phyloP scores from a whole-genome alignment of 345 rosid genomes.

The Eucalyptus regnans region DNA sequence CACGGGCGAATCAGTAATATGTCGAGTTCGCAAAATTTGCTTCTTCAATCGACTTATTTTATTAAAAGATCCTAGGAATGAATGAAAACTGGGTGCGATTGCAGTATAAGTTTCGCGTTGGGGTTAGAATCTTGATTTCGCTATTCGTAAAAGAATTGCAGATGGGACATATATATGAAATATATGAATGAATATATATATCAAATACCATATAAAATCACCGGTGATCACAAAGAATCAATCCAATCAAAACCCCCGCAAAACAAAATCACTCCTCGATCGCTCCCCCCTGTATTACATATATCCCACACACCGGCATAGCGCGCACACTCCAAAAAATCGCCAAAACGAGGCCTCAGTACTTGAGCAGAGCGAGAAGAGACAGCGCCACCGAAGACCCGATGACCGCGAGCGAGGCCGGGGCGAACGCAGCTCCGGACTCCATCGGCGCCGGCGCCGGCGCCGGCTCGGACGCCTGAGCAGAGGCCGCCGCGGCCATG shows the following conservation, averaged over 20 bases:
- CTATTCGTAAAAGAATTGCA: not conserved
- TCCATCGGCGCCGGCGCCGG: slow-evolving; percentile 16
- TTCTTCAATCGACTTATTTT: not conserved
- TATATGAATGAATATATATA: not conserved
- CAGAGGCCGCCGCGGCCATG: slow-evolving; percentile 9
- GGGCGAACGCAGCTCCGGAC: slow-evolving; percentile 15
- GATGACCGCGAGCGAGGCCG: slow-evolving; percentile 4
- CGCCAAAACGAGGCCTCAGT: not conserved
- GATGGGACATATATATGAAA: not conserved
- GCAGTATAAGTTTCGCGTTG: not conserved
- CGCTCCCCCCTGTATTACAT: not conserved
- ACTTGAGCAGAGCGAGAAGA: slow-evolving; percentile 8
- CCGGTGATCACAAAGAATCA: not conserved
- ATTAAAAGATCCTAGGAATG: not conserved
- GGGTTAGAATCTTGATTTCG: not conserved
- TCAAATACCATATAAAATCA: not conserved
- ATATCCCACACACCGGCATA: not conserved
- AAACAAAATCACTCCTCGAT: not conserved
- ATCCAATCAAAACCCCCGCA: not conserved
- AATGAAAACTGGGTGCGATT: not conserved
- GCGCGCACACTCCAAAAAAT: not conserved
- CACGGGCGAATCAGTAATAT: not conserved
- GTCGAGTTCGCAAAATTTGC: not conserved
- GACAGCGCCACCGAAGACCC: slow-evolving; percentile 10
- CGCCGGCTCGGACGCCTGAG: slow-evolving; percentile 10